These are phyloP conservation scores for Trichosporon coremiiforme DNA, from an alignment of 1,284 basidiomycete genomes.

Conservation along the genomic window DNA sequence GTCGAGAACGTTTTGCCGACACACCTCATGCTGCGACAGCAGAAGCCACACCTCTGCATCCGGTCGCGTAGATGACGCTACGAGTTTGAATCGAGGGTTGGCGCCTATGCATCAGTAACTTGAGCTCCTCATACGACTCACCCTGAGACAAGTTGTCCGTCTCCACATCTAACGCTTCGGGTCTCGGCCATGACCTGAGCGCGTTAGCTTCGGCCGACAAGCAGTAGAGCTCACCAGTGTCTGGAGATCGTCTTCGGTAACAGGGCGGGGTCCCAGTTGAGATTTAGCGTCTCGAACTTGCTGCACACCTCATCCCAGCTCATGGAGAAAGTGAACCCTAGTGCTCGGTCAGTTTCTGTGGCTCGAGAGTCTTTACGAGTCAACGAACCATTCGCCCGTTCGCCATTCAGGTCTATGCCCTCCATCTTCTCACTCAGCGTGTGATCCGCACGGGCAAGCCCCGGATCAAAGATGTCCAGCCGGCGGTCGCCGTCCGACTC, in stretches of 20 bases:
- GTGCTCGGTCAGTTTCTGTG: not conserved
- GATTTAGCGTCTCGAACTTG: constrained; percentile 77
- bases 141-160: constrained; percentile 18
- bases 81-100: constrained; percentile 39
- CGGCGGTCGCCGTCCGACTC: constrained; percentile 34
- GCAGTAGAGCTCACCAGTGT: constrained; percentile 63
- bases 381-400: not conserved
- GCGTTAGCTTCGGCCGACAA: not conserved
- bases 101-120: constrained; percentile 20
- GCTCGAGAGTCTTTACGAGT: not conserved
- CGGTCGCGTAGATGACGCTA: constrained; percentile 25
- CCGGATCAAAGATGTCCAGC: constrained; percentile 49
- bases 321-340: constrained; percentile 42
- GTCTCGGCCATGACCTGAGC: constrained; percentile 62
- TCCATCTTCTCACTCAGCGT: not conserved
- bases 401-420: constrained; percentile 5
- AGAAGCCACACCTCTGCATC: constrained; percentile 70
- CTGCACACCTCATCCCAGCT: constrained; percentile 73
- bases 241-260: constrained; percentile 63
- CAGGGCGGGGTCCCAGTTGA: constrained; percentile 80
- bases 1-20: constrained; percentile 63
- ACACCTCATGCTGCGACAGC: constrained; percentile 71
- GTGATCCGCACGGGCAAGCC: constrained; percentile 23
- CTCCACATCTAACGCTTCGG: constrained; percentile 18
- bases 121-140: not conserved